Conservation (phyloP, 2,329 filamentous ascomycete genomes). For the Alternaria arborescens region DNA sequence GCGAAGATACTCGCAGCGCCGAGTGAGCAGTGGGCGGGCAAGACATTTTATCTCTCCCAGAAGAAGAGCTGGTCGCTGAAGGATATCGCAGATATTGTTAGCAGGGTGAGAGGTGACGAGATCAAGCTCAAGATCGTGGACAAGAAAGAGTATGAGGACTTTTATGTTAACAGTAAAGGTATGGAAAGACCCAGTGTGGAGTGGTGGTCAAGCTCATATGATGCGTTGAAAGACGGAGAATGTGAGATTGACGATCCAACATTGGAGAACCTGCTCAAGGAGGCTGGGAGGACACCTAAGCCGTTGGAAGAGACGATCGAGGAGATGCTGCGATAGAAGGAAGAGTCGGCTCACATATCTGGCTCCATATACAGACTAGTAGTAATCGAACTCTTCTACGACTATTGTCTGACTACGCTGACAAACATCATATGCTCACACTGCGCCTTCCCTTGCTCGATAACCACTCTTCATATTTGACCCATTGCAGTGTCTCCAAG, state of each 20-base stretch:
- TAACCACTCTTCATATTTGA: background rate
- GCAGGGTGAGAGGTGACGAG: slow-evolving; percentile 35
- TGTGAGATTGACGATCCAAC: slow-evolving; percentile 54
- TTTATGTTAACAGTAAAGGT: slow-evolving; percentile 49
- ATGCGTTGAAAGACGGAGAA: slow-evolving; percentile 54
- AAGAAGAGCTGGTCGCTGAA: slow-evolving; percentile 35
- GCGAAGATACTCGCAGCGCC: slow-evolving; percentile 51
- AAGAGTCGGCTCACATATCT: background rate
- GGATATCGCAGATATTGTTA: slow-evolving; percentile 45
- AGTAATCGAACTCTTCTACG: background rate
- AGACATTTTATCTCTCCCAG: slow-evolving; percentile 52
- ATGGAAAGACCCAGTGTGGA: slow-evolving; percentile 51
- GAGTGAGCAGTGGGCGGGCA: slow-evolving; percentile 44
- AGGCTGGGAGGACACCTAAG: slow-evolving; percentile 48
- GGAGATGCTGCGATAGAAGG: slow-evolving; percentile 49
- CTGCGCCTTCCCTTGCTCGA: background rate
- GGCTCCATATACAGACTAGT: background rate
- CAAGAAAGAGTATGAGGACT: slow-evolving; percentile 53
- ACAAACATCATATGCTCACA: background rate
- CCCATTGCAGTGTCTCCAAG: background rate
- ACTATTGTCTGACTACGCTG: background rate
- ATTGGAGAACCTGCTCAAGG: slow-evolving; percentile 50
- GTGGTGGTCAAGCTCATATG: slow-evolving; percentile 59
- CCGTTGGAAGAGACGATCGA: slow-evolving; percentile 51
- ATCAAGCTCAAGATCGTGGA: slow-evolving; percentile 49